Evolutionary conservation across 148 eudicot genomes (phyloP).

Genomic region (Amaranthus hypochondriacus): DNA sequence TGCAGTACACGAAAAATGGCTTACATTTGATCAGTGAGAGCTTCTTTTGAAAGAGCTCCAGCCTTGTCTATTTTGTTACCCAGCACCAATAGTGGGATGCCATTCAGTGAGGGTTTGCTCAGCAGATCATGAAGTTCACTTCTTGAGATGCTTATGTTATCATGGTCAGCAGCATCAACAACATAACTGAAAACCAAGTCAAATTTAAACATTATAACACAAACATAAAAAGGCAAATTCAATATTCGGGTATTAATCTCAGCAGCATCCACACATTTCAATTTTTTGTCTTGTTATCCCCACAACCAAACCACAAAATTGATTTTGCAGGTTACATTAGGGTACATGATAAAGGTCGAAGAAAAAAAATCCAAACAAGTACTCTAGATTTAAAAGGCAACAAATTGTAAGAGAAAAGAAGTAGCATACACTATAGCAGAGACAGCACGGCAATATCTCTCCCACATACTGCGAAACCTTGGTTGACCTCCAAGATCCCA

Average conservation of each 20-base stretch:
- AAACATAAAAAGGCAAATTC: neutral
- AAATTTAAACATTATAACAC: neutral
- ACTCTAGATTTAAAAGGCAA: neutral
- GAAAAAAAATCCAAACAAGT: neutral
- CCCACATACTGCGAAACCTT: conserved; percentile 99
- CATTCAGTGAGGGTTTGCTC: conserved; percentile 75
- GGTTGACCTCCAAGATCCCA: conserved; percentile 99
- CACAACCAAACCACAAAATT: too few species aligned
- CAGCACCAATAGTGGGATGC: conserved; percentile 88
- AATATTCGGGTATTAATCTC: neutral
- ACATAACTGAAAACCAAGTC: conserved; percentile 63
- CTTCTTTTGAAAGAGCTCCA: conserved; percentile 69
- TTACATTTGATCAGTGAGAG: conserved; percentile 85
- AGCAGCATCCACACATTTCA: too few species aligned
- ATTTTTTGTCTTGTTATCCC: too few species aligned
- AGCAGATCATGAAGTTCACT: conserved; percentile 94
- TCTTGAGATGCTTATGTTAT: conserved; percentile 77
- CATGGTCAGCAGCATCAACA: conserved; percentile 95
- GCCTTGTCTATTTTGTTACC: conserved; percentile 96
- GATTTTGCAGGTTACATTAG: too few species aligned
- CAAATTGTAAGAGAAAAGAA: neutral
- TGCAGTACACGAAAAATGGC: conserved; percentile 11
- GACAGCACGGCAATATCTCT: conserved; percentile 99
- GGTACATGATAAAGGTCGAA: neutral
- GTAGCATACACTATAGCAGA: conserved; percentile 92